phyloP scores from a whole-genome alignment of 345 rosid genomes.

The Dipteronia dyeriana region DNA sequence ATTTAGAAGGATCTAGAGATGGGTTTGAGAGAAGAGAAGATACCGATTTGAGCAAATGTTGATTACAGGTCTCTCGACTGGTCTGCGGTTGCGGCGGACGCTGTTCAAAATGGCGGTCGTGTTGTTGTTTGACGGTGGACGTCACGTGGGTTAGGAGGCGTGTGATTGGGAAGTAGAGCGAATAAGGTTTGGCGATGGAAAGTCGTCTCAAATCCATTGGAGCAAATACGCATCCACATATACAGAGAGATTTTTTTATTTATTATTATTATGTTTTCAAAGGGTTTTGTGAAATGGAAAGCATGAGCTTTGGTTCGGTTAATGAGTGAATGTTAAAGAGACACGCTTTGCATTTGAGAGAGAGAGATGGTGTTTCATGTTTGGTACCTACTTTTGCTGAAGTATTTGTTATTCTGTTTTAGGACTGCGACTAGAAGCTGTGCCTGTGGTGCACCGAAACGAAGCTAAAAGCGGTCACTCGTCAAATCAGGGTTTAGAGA shows the following conservation, averaged over 20 bases:
- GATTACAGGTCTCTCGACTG: slow-evolving; percentile 32
- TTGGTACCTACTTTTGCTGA: background rate
- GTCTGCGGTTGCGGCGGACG: slow-evolving; percentile 23
- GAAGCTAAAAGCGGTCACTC: background rate
- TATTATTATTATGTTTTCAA: slow-evolving; percentile 8
- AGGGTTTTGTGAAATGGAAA: slow-evolving; percentile 13
- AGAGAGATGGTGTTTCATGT: background rate
- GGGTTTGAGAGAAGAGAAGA: slow-evolving; percentile 53
- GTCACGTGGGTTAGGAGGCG: slow-evolving; percentile 47
- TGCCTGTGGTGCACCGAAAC: background rate
- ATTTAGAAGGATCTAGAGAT: slow-evolving; percentile 51
- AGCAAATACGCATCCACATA: background rate
- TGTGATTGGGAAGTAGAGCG: slow-evolving; percentile 26
- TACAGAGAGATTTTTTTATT: slow-evolving; percentile 2
- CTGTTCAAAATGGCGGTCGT: slow-evolving; percentile 13
- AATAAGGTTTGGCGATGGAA: slow-evolving; percentile 29
- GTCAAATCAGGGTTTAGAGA: slow-evolving; percentile 18
- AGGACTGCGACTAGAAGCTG: background rate
- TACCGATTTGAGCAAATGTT: slow-evolving; percentile 36
- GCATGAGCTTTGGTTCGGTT: background rate
- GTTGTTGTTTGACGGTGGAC: slow-evolving; percentile 19
- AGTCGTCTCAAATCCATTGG: slow-evolving; percentile 64
- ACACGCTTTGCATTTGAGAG: slow-evolving; percentile 34
- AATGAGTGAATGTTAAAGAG: slow-evolving; percentile 31
- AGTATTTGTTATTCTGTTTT: slow-evolving; percentile 9